Evolutionary conservation across 2,329 filamentous ascomycete genomes (phyloP), one percentile per base, ranked within the genome.

Genomic region (Fusarium clavum): DNA sequence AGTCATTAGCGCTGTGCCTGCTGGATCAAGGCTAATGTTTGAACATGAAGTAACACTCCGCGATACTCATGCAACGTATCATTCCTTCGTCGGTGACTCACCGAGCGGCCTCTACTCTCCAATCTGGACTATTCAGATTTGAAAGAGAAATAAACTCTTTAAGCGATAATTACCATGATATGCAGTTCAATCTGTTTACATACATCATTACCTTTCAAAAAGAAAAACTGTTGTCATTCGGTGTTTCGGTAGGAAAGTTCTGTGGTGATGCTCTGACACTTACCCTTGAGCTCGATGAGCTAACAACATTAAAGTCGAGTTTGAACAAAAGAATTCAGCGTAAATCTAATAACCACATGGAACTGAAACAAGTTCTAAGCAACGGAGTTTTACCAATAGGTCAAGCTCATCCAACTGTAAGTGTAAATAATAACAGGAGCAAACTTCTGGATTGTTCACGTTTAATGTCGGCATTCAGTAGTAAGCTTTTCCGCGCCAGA

Each of bases 361-460:
- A 38, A 38, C 18, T n/a, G 6, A 7, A n/a, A 38, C 10, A n/a
- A n/a, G n/a, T 11, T 30, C 11, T 38, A n/a, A n/a, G 34, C 16
- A 38, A n/a, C 1, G 6, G 16, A 38, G 18, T 9, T n/a, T n/a
- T n/a, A n/a, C 18, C 5, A 38, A 38, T 7, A 38, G 10, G 9
- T 38, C 18, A 38, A 38, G 18, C 34, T 38, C 4, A n/a, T 11
- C 10, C 9, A n/a, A 4, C 3, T 10, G 6, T 6, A 11, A n/a
- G 9, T 38, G 9, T 3, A 7, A 3, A 6, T 11, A 5, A n/a
- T n/a, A n/a, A 4, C 10, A 7, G 0, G 5, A 4, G 5, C 5
- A 11, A 38, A 3, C 34, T 38, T n/a, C 18, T n/a, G 18, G 3
- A 14, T n/a, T 38, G 10, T 11, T 38, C 5, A 38, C 3, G 10